Evolutionary conservation across 2,329 filamentous ascomycete species (phyloP).

Genomic region (Colletotrichum spinosum): DNA sequence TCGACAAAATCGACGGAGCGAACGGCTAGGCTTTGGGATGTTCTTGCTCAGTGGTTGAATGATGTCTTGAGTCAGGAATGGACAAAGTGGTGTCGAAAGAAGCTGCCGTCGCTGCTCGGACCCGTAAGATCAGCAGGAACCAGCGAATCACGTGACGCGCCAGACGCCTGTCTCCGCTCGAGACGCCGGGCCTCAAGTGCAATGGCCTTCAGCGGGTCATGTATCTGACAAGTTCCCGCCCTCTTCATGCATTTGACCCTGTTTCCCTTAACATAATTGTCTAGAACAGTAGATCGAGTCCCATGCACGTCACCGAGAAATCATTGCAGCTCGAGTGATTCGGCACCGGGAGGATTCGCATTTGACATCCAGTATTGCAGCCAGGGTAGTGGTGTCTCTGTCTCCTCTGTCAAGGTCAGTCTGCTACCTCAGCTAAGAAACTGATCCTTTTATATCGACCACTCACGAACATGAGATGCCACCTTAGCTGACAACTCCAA

Average conservation of each 20-base stretch:
- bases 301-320: constrained; percentile 14
- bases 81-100: background rate
- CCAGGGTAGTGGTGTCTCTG: constrained; percentile 33
- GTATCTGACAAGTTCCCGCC: constrained; percentile 25
- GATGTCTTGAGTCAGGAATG: background rate
- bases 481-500: constrained; percentile 23
- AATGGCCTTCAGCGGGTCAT: constrained; percentile 28
- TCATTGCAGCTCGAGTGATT: constrained; percentile 5
- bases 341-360: constrained; percentile 20
- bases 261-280: constrained; percentile 21
- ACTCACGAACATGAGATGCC: constrained; percentile 13
- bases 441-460: constrained; percentile 27
- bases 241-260: constrained; percentile 21
- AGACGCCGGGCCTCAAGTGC: constrained; percentile 7
- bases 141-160: constrained; percentile 17
- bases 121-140: background rate
- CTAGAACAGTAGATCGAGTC: constrained; percentile 26
- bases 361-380: constrained; percentile 23
- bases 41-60: background rate
- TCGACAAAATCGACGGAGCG: background rate
- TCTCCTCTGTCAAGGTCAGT: constrained; percentile 31
- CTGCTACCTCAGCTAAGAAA: constrained; percentile 13
- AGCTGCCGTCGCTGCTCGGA: background rate
- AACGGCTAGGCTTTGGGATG: background rate
- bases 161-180: background rate